phyloP scores from a whole-genome alignment of 2,329 filamentous ascomycete genomes.

The Fusarium nelsonii region DNA sequence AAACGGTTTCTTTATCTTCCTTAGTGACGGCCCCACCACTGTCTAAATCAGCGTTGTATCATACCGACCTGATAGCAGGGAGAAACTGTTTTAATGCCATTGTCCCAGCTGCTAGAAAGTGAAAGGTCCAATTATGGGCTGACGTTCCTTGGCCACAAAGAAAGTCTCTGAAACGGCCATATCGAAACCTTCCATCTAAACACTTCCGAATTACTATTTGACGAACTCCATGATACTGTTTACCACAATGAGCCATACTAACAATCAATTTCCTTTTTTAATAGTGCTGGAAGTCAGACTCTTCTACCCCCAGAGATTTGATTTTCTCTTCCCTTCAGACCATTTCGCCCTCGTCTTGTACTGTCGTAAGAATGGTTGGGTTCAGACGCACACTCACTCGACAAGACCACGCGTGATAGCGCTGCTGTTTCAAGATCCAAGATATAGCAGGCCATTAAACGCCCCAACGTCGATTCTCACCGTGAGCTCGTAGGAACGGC shows the following conservation, averaged over 20 bases:
- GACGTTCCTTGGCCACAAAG: too few species aligned
- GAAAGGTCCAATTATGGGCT: too few species aligned
- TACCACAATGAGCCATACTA: too few species aligned
- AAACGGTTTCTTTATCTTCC: background rate
- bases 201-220: too few species aligned
- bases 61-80: too few species aligned
- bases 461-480: slow-evolving; percentile 50
- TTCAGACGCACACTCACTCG: background rate
- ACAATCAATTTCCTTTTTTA: background rate
- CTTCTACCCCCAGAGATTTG: background rate
- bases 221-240: background rate
- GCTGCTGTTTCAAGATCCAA: slow-evolving; percentile 53
- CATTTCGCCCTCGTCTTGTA: background rate
- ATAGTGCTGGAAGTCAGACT: background rate
- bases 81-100: too few species aligned
- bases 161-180: background rate
- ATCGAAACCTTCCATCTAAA: too few species aligned
- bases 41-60: too few species aligned
- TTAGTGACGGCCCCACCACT: background rate
- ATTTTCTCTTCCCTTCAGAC: background rate
- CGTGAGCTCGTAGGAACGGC: slow-evolving; percentile 47
- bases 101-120: too few species aligned
- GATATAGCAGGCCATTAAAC: slow-evolving; percentile 47
- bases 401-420: slow-evolving; percentile 64
- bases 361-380: background rate